Evolutionary conservation across 805 yeast genomes (phyloP), one percentile per base, ranked within the genome.

Genomic region (Scheffersomyces lignosus): DNA sequence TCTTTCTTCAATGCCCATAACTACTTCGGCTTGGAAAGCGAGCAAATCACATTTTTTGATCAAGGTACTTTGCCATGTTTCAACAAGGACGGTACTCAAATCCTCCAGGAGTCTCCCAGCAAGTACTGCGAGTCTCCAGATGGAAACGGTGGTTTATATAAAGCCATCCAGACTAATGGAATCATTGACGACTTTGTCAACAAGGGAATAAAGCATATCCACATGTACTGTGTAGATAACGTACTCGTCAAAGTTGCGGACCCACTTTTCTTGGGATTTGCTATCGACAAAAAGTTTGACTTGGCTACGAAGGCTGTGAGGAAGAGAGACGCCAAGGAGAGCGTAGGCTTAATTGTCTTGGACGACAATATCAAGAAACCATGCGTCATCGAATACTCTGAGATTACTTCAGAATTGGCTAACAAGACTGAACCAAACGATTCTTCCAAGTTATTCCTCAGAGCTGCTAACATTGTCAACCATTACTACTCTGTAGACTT

Each of bases 401-500:
- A 93, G 64, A 88, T 93, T 44, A 73, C 88, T 6, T 55, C 67
- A 22, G 90, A 84, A 47, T 71, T 90, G 52, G 83, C 91, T 15
- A 78, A 78, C 51, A 80, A 78, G 42, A 64, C 63, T 18, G 93
- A 84, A 45, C 73, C 75, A 1, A 59, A 72, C 17, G 84, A 81
- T 13, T 22, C 48, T 5, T 34, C 51, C 31, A 69, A 82, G 43
- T 72, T 93, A 41, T 76, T 76, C 46, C 76, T 88, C 49, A 77
- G 98, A 49, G 96, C 98, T 3, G 99, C 96, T 17, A 93, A 93
- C 63, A 93, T 93, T 46, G 99, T 93, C 37, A 93, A 93, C 60
- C 99, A 93, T 64, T 93, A 90, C 64, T 93, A 91, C 63, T 82
- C 90, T 3, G 87, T 87, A 31, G 83, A 76, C n/a, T 77, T 89